Conservation (phyloP, 2,329 filamentous ascomycete genomes). For the Colletotrichum acutatum region DNA sequence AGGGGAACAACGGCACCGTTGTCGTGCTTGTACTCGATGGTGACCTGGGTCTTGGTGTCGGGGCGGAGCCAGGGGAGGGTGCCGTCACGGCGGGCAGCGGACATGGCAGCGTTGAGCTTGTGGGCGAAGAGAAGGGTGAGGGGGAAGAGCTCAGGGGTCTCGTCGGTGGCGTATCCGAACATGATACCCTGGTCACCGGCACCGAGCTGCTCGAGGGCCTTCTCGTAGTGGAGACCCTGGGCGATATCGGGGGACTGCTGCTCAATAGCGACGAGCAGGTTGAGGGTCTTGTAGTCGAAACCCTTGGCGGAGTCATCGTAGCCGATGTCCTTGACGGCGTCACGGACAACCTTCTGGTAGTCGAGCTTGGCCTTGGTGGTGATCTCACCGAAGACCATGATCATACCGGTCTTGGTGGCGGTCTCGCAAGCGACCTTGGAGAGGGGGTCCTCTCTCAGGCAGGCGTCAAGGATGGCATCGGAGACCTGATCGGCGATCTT, state of each 20-base stretch:
- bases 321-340: conserved; percentile 97
- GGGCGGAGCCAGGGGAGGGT: conserved; percentile 93
- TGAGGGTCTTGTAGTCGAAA: conserved; percentile 99
- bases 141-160: conserved; percentile 97
- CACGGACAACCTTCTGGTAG: conserved; percentile 97
- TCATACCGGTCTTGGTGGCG: conserved; percentile 99
- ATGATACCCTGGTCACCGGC: conserved; percentile 99
- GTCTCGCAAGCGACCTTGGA: conserved; percentile 99
- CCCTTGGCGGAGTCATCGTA: conserved; percentile 98
- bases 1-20: conserved; percentile 91
- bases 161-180: conserved; percentile 99
- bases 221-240: conserved; percentile 97
- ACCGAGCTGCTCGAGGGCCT: conserved; percentile 96
- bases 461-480: conserved; percentile 98
- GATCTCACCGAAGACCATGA: conserved; percentile 99
- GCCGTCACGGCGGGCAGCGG: conserved; percentile 86
- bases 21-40: conserved; percentile 98
- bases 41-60: conserved; percentile 99
- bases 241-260: conserved; percentile 99
- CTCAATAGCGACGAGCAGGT: conserved; percentile 98
- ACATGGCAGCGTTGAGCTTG: conserved; percentile 97
- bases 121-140: conserved; percentile 94
- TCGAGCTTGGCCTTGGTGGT: conserved; percentile 95
- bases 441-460: conserved; percentile 90
- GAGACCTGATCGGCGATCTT: conserved; percentile 99